phyloP scores from a whole-genome alignment of 371 early-diverging fungal genomes.

The Sporodiniella umbellata region DNA sequence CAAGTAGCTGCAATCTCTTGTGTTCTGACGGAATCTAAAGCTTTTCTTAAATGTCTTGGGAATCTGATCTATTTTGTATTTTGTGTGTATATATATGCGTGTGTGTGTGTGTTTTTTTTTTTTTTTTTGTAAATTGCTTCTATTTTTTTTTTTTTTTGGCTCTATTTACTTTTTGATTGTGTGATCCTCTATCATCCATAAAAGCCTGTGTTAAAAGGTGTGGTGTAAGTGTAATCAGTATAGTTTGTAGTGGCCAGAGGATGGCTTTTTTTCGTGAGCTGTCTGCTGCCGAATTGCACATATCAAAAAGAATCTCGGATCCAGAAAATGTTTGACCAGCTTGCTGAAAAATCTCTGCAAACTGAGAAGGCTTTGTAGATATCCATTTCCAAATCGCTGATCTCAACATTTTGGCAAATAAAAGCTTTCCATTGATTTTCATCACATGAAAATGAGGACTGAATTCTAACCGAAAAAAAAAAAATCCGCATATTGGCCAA shows the following conservation, averaged over 20 bases:
- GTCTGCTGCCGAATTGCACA: slow-evolving; percentile 65
- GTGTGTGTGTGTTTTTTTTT: too few relatives aligned
- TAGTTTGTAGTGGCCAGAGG: slow-evolving; percentile 80
- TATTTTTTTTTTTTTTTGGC: neutral
- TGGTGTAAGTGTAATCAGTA: slow-evolving; percentile 73
- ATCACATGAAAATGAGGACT: slow-evolving; percentile 60
- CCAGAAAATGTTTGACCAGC: slow-evolving; percentile 65
- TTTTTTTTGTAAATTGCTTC: neutral
- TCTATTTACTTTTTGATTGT: slow-evolving; percentile 30
- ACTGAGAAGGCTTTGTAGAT: slow-evolving; percentile 70
- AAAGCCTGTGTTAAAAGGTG: slow-evolving; percentile 62
- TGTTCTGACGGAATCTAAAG: slow-evolving; percentile 47
- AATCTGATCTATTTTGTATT: slow-evolving; percentile 65
- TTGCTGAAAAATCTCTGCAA: slow-evolving; percentile 57
- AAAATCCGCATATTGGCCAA: neutral
- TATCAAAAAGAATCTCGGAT: slow-evolving; percentile 78
- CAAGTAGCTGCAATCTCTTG: slow-evolving; percentile 69
- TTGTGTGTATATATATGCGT: too few relatives aligned
- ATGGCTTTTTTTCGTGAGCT: slow-evolving; percentile 55
- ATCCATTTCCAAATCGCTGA: slow-evolving; percentile 88
- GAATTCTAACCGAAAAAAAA: slow-evolving; percentile 43
- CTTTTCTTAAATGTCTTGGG: slow-evolving; percentile 61
- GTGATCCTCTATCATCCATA: slow-evolving; percentile 34
- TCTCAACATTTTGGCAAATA: slow-evolving; percentile 65
- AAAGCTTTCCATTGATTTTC: slow-evolving; percentile 59